phyloP scores from a whole-genome alignment of 768 basidiomycete species.

The Infundibulicybe gibba region DNA sequence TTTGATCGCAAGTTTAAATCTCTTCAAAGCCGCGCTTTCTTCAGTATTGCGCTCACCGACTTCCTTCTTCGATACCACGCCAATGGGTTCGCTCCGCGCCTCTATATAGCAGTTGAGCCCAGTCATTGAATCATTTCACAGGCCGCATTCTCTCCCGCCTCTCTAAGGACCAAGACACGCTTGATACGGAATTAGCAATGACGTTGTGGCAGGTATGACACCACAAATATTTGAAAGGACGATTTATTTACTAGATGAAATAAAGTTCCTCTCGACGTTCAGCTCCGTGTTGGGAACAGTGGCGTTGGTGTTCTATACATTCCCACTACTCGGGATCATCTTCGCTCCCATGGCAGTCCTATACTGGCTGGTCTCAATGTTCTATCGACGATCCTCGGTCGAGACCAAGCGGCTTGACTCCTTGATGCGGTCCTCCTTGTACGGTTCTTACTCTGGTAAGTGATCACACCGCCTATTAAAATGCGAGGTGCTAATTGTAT shows the following conservation, averaged over 20 bases:
- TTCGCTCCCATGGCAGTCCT: constrained; percentile 50
- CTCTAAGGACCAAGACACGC: constrained; percentile 59
- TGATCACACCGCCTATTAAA: background rate
- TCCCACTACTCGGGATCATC: constrained; percentile 63
- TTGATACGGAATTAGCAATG: constrained; percentile 47
- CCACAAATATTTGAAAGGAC: too few relatives aligned
- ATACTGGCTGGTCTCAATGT: constrained; percentile 51
- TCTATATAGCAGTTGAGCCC: background rate
- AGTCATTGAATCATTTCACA: too few relatives aligned
- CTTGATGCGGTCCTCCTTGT: constrained; percentile 53
- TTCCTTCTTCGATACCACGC: constrained; percentile 74
- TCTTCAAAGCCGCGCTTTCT: constrained; percentile 54
- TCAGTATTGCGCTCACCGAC: constrained; percentile 58
- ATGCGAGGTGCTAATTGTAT: background rate
- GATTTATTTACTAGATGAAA: background rate
- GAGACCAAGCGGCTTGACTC: constrained; percentile 67
- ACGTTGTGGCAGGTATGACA: constrained; percentile 40
- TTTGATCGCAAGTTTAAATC: constrained; percentile 36
- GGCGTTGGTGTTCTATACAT: constrained; percentile 62
- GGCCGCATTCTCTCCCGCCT: constrained; percentile 55
- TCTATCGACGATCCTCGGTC: constrained; percentile 58
- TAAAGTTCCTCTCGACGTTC: constrained; percentile 37
- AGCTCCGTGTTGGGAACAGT: constrained; percentile 49
- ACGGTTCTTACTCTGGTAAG: constrained; percentile 54
- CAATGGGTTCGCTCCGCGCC: constrained; percentile 40